Conservation (phyloP, 1,139 yeast genomes). For the Lodderomyces jiufengensis region DNA sequence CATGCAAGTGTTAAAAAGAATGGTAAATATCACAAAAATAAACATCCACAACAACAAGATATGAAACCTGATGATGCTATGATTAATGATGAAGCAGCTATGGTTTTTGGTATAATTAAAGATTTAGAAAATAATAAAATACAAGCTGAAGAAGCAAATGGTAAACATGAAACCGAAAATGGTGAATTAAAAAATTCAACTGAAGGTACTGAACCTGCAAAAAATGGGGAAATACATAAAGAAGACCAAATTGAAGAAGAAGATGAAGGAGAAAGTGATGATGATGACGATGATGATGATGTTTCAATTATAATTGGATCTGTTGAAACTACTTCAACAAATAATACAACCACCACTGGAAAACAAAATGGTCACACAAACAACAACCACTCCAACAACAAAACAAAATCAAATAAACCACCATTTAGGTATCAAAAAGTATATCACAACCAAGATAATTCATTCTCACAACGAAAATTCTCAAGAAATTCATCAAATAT, state of each 20-base stretch:
- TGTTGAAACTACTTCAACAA: slow-evolving; percentile 31
- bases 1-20: slow-evolving; percentile 9
- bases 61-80: slow-evolving; percentile 8
- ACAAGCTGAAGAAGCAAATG: slow-evolving; percentile 4
- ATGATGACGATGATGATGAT: slow-evolving; percentile 41
- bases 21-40: slow-evolving; percentile 5
- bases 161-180: slow-evolving; percentile 13
- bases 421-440: slow-evolving; percentile 12
- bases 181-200: slow-evolving; percentile 4
- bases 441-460: slow-evolving; percentile 21
- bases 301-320: slow-evolving; percentile 43
- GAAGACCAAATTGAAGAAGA: slow-evolving; percentile 10
- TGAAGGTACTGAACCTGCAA: background rate
- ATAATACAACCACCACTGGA: slow-evolving; percentile 14
- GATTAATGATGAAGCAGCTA: slow-evolving; percentile 42
- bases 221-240: slow-evolving; percentile 17
- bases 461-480: slow-evolving; percentile 11
- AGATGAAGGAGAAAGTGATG: slow-evolving; percentile 27
- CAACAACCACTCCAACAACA: slow-evolving; percentile 12
- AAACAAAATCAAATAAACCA: slow-evolving; percentile 7
- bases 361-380: slow-evolving; percentile 1
- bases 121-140: slow-evolving; percentile 15
- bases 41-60: background rate
- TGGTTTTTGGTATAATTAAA: slow-evolving; percentile 43
- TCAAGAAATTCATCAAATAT: slow-evolving; percentile 24